phyloP scores from a whole-genome alignment of 1,139 yeast species.

The Yamadazyma friedrichii region DNA sequence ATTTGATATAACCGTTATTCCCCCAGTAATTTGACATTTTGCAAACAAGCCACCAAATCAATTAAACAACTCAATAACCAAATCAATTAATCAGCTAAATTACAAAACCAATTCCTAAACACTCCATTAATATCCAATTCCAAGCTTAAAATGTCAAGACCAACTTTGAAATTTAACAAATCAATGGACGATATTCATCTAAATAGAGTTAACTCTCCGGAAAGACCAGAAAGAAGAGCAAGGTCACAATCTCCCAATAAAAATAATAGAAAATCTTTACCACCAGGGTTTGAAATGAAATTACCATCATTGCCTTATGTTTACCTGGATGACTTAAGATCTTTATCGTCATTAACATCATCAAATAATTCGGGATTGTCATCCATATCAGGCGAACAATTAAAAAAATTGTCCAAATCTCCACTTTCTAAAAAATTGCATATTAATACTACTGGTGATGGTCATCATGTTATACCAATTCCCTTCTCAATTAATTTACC shows the following conservation, averaged over 20 bases:
- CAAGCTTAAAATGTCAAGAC: conserved; percentile 2
- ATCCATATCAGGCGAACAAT: conserved; percentile 20
- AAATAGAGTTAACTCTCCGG: conserved; percentile 8
- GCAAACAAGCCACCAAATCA: not conserved
- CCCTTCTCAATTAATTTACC: conserved; percentile 45
- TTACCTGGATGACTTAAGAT: conserved; percentile 15
- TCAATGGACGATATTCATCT: conserved; percentile 24
- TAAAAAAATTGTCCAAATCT: conserved; percentile 33
- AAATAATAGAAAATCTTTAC: conserved; percentile 23
- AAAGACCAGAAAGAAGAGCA: conserved; percentile 22
- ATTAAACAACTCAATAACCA: not conserved
- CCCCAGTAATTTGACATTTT: no score
- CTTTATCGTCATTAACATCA: conserved; percentile 14
- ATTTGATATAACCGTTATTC: not conserved
- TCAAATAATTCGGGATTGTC: conserved; percentile 7
- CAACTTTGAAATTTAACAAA: conserved; percentile 4
- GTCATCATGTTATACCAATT: conserved; percentile 39
- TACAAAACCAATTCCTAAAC: not conserved
- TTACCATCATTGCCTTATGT: conserved; percentile 24
- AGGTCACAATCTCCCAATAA: conserved; percentile 33
- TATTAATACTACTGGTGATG: conserved; percentile 25
- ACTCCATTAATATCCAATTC: not conserved
- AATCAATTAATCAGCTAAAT: not conserved
- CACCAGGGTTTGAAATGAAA: conserved; percentile 24
- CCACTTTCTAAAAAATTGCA: conserved; percentile 40